Percentiles rank a stretch among this genome's conserved stretches.
Conservation (phyloP, 2,329 filamentous ascomycete genomes). For the Fusarium mundagurra region DNA sequence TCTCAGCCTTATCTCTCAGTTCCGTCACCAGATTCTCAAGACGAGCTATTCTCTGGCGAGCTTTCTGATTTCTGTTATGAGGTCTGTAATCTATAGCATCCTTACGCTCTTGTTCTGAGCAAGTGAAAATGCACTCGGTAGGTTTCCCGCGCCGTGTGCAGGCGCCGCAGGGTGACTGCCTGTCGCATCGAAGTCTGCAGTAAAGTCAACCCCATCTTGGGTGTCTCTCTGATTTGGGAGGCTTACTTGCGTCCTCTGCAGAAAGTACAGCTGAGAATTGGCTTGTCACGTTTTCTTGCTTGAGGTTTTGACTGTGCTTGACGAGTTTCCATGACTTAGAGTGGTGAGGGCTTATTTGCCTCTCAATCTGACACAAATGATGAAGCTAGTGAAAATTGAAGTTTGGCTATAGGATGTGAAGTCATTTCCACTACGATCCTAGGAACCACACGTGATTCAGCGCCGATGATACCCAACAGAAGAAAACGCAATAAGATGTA, state of each 20-base stretch:
- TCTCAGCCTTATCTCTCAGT: constrained; percentile 17
- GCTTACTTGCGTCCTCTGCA: constrained; percentile 10
- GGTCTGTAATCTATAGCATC: constrained; percentile 29
- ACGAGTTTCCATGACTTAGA: background rate
- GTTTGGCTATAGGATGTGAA: background rate
- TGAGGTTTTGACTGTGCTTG: background rate
- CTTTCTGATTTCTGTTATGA: constrained; percentile 6
- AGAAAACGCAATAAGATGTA: background rate
- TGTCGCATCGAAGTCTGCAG: constrained; percentile 20
- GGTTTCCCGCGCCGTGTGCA: background rate
- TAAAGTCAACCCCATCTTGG: background rate
- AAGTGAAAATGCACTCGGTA: constrained; percentile 3
- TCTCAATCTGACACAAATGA: background rate
- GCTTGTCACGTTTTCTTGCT: background rate
- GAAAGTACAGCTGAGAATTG: constrained; percentile 6
- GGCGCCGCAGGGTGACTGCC: constrained; percentile 14
- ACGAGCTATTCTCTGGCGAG: constrained; percentile 26
- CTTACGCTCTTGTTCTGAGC: constrained; percentile 27
- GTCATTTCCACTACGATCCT: background rate
- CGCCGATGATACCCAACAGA: background rate
- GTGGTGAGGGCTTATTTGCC: background rate
- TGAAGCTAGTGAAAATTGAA: background rate
- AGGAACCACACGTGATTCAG: background rate
- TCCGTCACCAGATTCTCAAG: constrained; percentile 30
- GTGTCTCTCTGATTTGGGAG: background rate